Percentiles rank a stretch among this genome's conserved stretches.
phyloP scores from a whole-genome alignment of 1,284 basidiomycete species.

The Dichomitus squalens region DNA sequence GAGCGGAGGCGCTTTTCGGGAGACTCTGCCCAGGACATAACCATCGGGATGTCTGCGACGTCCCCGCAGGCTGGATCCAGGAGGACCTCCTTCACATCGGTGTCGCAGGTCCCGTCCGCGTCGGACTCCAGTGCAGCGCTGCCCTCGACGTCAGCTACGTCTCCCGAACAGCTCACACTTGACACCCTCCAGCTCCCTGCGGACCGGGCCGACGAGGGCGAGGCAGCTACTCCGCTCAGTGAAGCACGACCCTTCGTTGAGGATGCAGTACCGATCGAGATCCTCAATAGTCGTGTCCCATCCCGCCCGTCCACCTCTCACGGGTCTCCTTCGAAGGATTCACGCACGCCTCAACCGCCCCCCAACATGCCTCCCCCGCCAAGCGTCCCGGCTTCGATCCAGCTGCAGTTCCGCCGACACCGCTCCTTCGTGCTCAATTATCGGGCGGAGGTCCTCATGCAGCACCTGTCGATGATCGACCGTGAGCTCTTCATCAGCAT shows the following conservation, averaged over 20 bases:
- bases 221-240: conserved; percentile 31
- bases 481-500: conserved; percentile 83
- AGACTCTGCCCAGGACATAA: conserved; percentile 17
- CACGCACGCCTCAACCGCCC: conserved; percentile 27
- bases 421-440: conserved; percentile 69
- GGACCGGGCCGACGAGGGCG: conserved; percentile 26
- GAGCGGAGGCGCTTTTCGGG: conserved; percentile 23
- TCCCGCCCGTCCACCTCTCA: conserved; percentile 40
- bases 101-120: conserved; percentile 6
- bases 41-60: conserved; percentile 16
- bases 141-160: conserved; percentile 1
- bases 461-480: conserved; percentile 88
- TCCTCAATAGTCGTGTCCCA: conserved; percentile 59
- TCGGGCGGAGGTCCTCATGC: conserved; percentile 65
- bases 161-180: conserved; percentile 15
- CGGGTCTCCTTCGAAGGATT: conserved; percentile 26
- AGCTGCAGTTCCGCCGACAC: conserved; percentile 34
- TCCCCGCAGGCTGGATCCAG: conserved; percentile 14
- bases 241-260: conserved; percentile 57
- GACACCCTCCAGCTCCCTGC: conserved; percentile 13
- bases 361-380: conserved; percentile 18
- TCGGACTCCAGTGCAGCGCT: neutral
- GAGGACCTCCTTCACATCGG: conserved; percentile 18
- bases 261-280: conserved; percentile 67
- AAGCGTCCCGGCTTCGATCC: conserved; percentile 31